phyloP scores from a whole-genome alignment of 768 basidiomycete genomes.

The Russula virescens region DNA sequence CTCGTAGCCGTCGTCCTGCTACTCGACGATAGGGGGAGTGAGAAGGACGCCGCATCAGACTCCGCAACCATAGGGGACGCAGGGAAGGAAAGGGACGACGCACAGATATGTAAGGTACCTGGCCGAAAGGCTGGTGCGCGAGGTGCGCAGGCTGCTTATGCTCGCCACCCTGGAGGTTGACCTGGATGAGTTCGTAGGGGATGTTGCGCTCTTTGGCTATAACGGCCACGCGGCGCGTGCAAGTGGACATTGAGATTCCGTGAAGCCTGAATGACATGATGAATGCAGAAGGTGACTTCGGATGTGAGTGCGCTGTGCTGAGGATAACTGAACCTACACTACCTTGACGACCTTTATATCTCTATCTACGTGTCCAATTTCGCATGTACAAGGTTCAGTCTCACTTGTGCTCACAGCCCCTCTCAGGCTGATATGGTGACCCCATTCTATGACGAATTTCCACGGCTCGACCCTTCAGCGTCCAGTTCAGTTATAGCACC shows the following conservation, averaged over 20 bases:
- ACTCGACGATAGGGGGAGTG: neutral
- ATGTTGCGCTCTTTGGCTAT: slow-evolving; percentile 12
- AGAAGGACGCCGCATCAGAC: neutral
- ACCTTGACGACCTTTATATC: too few relatives aligned
- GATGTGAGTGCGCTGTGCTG: too few relatives aligned
- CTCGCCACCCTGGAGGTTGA: neutral
- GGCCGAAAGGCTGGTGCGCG: slow-evolving; percentile 18
- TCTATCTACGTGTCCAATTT: too few relatives aligned
- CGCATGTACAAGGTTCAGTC: too few relatives aligned
- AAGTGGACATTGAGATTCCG: neutral
- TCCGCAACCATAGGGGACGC: too few relatives aligned
- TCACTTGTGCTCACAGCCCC: too few relatives aligned
- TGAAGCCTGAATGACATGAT: slow-evolving; percentile 7
- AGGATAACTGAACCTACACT: too few relatives aligned
- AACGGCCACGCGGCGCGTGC: slow-evolving; percentile 14
- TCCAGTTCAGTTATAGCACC: too few relatives aligned
- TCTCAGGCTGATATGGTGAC: too few relatives aligned
- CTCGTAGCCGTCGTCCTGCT: slow-evolving; percentile 28
- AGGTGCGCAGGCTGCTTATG: neutral
- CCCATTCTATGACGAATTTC: too few relatives aligned
- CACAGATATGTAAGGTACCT: slow-evolving; percentile 10
- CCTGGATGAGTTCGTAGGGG: neutral
- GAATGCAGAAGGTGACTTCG: neutral
- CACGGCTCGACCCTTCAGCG: too few relatives aligned
- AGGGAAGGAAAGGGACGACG: neutral